phyloP scores from a whole-genome alignment of 1,284 basidiomycete species.

The Trichosporon asahii region DNA sequence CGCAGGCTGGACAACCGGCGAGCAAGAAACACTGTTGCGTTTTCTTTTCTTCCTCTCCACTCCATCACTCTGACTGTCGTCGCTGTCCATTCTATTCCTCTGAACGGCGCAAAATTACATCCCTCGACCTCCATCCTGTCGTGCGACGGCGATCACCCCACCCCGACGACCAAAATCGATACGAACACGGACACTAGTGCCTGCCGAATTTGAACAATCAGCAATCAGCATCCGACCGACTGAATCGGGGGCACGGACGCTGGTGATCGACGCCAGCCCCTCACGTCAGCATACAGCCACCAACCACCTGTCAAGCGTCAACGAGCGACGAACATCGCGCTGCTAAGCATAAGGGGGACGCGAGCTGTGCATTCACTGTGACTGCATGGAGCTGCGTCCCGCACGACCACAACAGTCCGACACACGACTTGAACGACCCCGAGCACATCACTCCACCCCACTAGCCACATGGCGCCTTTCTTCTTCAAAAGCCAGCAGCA shows the following conservation, averaged over 20 bases:
- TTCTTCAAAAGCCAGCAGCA: not conserved
- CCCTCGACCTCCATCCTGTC: not conserved
- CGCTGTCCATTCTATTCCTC: too few relatives aligned
- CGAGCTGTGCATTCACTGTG: not conserved
- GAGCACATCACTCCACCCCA: too few relatives aligned
- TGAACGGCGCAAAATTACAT: too few relatives aligned
- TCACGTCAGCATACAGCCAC: not conserved
- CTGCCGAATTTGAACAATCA: not conserved
- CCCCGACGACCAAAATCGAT: not conserved
- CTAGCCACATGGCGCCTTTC: constrained; percentile 4
- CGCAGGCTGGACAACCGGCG: not conserved
- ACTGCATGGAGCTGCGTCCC: not conserved
- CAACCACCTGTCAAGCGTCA: not conserved
- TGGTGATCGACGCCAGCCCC: not conserved
- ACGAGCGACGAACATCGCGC: not conserved
- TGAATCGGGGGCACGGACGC: not conserved
- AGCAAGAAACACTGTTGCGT: not conserved
- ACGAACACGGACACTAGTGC: not conserved
- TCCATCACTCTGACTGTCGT: not conserved
- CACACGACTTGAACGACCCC: not conserved
- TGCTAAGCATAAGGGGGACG: not conserved
- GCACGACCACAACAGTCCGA: not conserved
- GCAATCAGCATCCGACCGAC: not conserved
- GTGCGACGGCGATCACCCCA: not conserved
- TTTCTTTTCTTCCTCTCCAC: not conserved